phyloP scores from a whole-genome alignment of 805 yeast species.

The Schizosaccharomyces cryophilus region DNA sequence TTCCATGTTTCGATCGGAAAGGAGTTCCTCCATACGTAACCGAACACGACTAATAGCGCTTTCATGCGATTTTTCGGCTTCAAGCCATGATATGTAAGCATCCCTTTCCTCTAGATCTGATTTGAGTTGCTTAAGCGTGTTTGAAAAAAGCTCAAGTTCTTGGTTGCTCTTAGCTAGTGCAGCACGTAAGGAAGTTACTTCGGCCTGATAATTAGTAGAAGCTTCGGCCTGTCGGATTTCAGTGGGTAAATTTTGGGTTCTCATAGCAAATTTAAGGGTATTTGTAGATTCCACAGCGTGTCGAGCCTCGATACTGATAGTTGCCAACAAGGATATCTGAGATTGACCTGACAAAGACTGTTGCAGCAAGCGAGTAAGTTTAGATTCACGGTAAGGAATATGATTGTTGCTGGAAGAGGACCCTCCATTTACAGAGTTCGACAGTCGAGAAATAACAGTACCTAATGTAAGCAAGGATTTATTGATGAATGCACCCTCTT shows the following conservation, averaged over 20 bases:
- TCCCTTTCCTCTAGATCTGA: neutral
- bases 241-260: slow-evolving; percentile 64
- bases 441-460: slow-evolving; percentile 67
- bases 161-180: slow-evolving; percentile 29
- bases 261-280: slow-evolving; percentile 73
- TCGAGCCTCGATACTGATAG: slow-evolving; percentile 31
- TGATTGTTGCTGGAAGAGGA: slow-evolving; percentile 22
- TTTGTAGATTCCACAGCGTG: slow-evolving; percentile 58
- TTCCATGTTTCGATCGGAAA: slow-evolving; percentile 1
- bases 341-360: slow-evolving; percentile 80
- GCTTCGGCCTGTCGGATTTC: slow-evolving; percentile 6
- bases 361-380: slow-evolving; percentile 68
- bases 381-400: slow-evolving; percentile 81
- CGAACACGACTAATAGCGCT: neutral
- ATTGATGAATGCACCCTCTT: slow-evolving; percentile 84
- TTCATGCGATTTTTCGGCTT: neutral
- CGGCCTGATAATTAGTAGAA: slow-evolving; percentile 20
- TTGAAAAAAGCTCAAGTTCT: slow-evolving; percentile 16
- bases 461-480: slow-evolving; percentile 75
- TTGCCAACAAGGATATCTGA: slow-evolving; percentile 63
- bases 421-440: slow-evolving; percentile 17
- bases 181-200: slow-evolving; percentile 10
- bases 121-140: slow-evolving; percentile 4
- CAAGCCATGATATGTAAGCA: neutral
- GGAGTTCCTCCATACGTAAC: neutral